Evolutionary conservation across 768 basidiomycete genomes (phyloP), one percentile per base, ranked within the genome.

Genomic region (Mycena vulgaris): DNA sequence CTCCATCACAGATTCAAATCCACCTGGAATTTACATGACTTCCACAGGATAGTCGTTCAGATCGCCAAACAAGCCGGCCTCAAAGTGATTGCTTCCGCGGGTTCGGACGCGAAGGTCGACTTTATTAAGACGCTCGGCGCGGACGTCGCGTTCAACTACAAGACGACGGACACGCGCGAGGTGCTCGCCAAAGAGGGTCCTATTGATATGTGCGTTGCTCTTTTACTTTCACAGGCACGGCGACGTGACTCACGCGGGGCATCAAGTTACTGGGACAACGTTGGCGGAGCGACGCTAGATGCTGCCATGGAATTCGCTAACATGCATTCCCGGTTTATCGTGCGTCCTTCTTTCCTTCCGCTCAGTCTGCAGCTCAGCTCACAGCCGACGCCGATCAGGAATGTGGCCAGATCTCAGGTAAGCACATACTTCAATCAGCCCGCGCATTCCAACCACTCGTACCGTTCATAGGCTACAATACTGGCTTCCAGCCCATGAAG

Each of bases 101-200:
- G 93, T 2, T 87, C 88, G 0, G 91, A 93, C n/a, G 90, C 92
- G 59, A 94, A 95, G 78, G 90, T 94, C 14, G 76, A 82, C 5
- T 92, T 87, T 74, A 79, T 92, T 79, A 86, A 85, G 59, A 83
- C 85, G 5, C 72, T 92, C 16, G 93, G 92, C 0, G 88, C 89
- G 0, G 92, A 94, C 71, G 85, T 91, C 11, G 89, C 85, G 1
- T 93, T 93, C 82, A 93, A 94, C 78, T 93, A 92, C 80, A 92
- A 94, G 84, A 92, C 86, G 0, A 82, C 89, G 87, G 0, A 74
- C 73, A 2, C 86, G 90, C 21, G 81, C 91, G 8, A 79, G 93
- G 48, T 66, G 10, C 57, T 66, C 23, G 75, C 77, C 72, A 84
- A 84, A 66, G 85, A 65, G 25, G 64, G 64, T 5, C 64, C 64